Evolutionary conservation across 1,139 yeast genomes (phyloP), one percentile per base, ranked within the genome.

Genomic region (Blastobotrys arbuscula): DNA sequence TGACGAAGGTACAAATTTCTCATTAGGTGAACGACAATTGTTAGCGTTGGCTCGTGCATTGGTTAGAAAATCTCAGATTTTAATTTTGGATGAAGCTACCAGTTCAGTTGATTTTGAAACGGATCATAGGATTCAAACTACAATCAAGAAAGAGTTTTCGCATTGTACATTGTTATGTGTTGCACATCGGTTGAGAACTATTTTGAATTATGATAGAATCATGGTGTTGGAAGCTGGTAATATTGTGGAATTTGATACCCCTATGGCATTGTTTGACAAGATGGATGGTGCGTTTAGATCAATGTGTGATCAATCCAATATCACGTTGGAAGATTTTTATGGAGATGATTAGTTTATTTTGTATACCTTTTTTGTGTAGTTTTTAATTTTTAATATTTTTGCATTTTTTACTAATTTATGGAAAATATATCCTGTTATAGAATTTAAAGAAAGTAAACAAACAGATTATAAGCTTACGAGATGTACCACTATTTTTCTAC

Each of bases 51-150:
- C 92, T 0, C 75, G 95, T 55, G 94, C 95, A 0, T 70, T 86
- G 54, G 89, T 84, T 13, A 76, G 89, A 53, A 75, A 79, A 48
- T 72, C 86, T 9, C 78, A 77, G 61, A 79, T 86, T 51, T 69
- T 86, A 55, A 81, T 86, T 55, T 66, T 86, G 52, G 95, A 86
- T 63, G 95, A 86, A 66, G 95, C 95, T 19, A 86, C 95, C 0
- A 83, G 94, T 0, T 79, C 86, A 12, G 94, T 86, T 36, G 95
- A 86, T 63, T 83, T 82, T 60, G 87, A 81, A 58, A 85, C 95
- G 0, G 95, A 85, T 64, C 71, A 77, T 41, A 77, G 76, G 62
- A 82, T 86, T 57, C 95, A 85, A 65, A 59, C 68, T 5, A 81
- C 88, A 28, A 83, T 85, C 54, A 72, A 71, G 16, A 68, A 67